Evolutionary conservation across 768 basidiomycete species (phyloP), one percentile per base, ranked within the genome.

Genomic region (Russula virescens): DNA sequence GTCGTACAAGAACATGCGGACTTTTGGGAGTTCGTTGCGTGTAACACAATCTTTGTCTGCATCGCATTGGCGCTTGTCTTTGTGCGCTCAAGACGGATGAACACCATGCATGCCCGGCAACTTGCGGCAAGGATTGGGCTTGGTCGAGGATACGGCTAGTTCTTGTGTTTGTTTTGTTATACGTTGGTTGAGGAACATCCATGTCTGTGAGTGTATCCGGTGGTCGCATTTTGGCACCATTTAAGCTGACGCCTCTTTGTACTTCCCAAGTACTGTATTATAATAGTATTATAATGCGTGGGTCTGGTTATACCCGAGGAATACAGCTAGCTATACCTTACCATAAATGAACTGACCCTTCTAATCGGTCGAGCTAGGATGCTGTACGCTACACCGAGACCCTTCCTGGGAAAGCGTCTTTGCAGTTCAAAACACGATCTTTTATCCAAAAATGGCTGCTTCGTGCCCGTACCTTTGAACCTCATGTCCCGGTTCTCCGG

Each of bases 21-120:
- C 73, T 98, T 91, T 71, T 91, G 85, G 75, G 94, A 97, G 72
- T 98, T 97, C 73, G 75, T 95, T 9, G 92, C 86, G 26, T 87
- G 91, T 71, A 96, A 94, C 70, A 68, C 90, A 34, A 66, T 88
- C 14, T 87, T 97, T 69, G 85, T 85, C 1, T 74, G 80, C 1
- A 74, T 89, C 13, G 84, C 89, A 1, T 72, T 94, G 26, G 75
- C 78, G 23, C 74, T 93, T 19, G 78, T 94, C 42, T 79, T 90
- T 55, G 78, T 84, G 60, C 80, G 94, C 50, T 85, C 87, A 48
- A 83, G 82, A 66, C 79, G 83, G 66, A 74, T 91, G 62, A 84
- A 88, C 52, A 78, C 85, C 25, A 76, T 86, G 65, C 92, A 94
- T 58, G 90, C 92, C 56, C 79, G 89, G 61, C 84, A 88, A 71